Base-by-base conservation (phyloP, 202 grass and related monocot genomes). In the Elaeis oleifera region DNA sequence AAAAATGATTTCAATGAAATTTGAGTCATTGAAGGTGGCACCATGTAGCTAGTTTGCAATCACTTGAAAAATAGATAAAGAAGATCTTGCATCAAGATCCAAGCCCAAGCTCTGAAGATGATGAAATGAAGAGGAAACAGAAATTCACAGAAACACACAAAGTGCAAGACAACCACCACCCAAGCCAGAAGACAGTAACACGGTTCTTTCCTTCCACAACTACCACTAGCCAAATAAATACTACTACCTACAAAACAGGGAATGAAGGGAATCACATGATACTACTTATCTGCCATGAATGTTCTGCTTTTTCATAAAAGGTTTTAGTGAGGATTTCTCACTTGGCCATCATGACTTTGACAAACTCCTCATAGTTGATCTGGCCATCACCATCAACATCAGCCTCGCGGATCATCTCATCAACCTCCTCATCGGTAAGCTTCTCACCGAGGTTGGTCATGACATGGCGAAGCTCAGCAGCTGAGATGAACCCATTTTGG, bases 351-450 rank as follows among this genome's bases (percentile, higher is more conserved):
- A 84, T 84, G 76, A 84, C 61, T 59, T 84, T 84, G 0, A 73
- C 67, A 22, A 84, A 84, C 71, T 84, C 81, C 19, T 51, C 63
- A 68, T 90, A 90, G 72, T 79, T 82, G 72, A 90, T 90, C 68
- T 85, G 82, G 0, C 82, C 79, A 22, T 90, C 87, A 25, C 82
- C 87, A 27, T 90, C 82, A 59, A 51, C 63, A 65, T 90, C 82
- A 4, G 86, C 86, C 71, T 85, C 82, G n/a, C 63, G 76, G 21
- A 90, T 77, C 86, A 90, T 85, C 79, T 80, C 82, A 49, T 68
- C 76, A 64, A 90, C 71, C 76, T 90, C 86, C 2, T 82, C 79
- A 26, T 90, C 72, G 20, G 82, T 70, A 53, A 90, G 68, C 17
- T 60, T 66, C 56, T 90, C 75, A 16, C 86, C 79, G 64, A 90